Conservation (phyloP, 2,329 filamentous ascomycete genomes). For the Paraphaeosphaeria minitans region DNA sequence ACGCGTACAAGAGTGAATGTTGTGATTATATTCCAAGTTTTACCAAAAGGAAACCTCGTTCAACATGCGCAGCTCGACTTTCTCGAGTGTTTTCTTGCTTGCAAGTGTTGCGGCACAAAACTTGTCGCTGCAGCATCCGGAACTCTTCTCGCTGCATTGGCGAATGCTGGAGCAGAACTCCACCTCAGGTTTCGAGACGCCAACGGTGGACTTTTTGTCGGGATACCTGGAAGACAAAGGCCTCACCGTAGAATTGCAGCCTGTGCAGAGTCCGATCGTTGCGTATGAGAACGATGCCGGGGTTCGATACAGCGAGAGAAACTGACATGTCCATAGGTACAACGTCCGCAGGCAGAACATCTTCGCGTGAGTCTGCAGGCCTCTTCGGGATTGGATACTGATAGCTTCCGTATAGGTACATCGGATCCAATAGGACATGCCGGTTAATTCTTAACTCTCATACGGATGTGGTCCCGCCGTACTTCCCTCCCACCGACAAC, state of each 20-base stretch:
- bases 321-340: neutral
- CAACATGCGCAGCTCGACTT: neutral
- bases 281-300: neutral
- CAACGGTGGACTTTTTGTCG: slow-evolving; percentile 1
- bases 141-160: slow-evolving; percentile 6
- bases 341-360: slow-evolving; percentile 5
- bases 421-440: slow-evolving; percentile 1
- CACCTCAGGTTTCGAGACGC: slow-evolving; percentile 6
- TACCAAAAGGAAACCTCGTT: too few relatives aligned
- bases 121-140: slow-evolving; percentile 1
- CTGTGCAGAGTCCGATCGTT: slow-evolving; percentile 2
- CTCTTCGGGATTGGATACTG: neutral
- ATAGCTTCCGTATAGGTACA: neutral
- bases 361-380: neutral
- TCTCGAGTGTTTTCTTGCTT: neutral
- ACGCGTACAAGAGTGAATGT: neutral
- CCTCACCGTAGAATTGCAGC: slow-evolving; percentile 1
- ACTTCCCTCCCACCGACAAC: neutral
- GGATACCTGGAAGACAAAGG: neutral
- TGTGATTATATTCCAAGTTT: neutral
- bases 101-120: neutral
- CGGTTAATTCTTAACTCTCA: slow-evolving; percentile 1
- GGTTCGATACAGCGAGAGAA: neutral
- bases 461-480: slow-evolving; percentile 3
- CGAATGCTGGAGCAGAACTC: slow-evolving; percentile 6